A percentile compares a stretch with the other conserved stretches of the same genome.
Evolutionary conservation across 2,329 filamentous ascomycete genomes (phyloP).

Genomic region (Aureobasidium sp.): DNA sequence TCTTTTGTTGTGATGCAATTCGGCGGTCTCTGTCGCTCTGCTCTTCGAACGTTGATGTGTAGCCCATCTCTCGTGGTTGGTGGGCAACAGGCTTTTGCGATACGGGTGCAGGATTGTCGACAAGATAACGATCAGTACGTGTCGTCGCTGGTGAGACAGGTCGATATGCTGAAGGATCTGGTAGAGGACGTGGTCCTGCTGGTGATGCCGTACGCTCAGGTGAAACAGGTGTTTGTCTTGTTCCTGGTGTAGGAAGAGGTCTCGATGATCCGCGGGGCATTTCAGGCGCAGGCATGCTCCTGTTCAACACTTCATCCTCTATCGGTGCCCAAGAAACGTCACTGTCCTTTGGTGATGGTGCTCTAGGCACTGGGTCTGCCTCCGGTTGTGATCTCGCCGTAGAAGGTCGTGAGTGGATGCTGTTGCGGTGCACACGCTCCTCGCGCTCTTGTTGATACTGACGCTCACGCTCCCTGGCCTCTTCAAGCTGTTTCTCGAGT

Average conservation of each 20-base stretch:
- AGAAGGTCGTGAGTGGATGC: slow-evolving; percentile 25
- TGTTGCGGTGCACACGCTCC: slow-evolving; percentile 38
- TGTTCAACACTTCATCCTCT: slow-evolving; percentile 58
- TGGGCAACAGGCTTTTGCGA: slow-evolving; percentile 30
- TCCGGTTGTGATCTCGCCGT: slow-evolving; percentile 2
- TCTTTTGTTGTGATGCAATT: slow-evolving; percentile 51
- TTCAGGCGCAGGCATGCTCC: slow-evolving; percentile 44
- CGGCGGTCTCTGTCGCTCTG: slow-evolving; percentile 54
- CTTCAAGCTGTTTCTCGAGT: slow-evolving; percentile 66
- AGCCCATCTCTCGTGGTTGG: slow-evolving; percentile 46
- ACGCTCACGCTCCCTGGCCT: slow-evolving; percentile 60
- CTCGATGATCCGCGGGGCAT: slow-evolving; percentile 20
- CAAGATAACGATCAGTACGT: slow-evolving; percentile 54
- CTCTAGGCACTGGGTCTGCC: slow-evolving; percentile 8
- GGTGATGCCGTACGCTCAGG: slow-evolving; percentile 20
- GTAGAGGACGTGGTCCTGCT: slow-evolving; percentile 22
- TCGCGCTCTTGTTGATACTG: slow-evolving; percentile 57
- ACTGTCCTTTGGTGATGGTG: slow-evolving; percentile 40
- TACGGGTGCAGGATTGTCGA: slow-evolving; percentile 47
- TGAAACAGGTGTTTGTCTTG: slow-evolving; percentile 30
- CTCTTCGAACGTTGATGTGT: slow-evolving; percentile 51
- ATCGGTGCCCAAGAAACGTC: slow-evolving; percentile 60
- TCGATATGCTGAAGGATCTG: slow-evolving; percentile 37
- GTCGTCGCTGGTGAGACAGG: slow-evolving; percentile 26
- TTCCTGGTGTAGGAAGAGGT: slow-evolving; percentile 26